Evolutionary conservation across 192 early-diverging fungal genomes (phyloP).

Genomic region (Umbelopsis sp.): DNA sequence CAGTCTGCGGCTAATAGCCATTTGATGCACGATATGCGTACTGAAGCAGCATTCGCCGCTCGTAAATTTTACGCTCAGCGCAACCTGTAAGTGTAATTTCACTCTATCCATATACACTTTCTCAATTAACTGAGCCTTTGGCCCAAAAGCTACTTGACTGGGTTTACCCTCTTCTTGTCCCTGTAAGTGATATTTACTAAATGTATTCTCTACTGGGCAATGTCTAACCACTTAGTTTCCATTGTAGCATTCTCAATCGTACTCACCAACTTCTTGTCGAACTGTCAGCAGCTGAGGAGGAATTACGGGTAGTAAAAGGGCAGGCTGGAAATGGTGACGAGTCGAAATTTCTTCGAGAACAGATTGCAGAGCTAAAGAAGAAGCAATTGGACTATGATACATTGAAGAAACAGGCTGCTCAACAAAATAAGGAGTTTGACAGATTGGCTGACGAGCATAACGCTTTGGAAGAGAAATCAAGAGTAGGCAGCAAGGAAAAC

Average conservation of each 20-base stretch:
- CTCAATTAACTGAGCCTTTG: no score
- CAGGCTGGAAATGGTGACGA: slow-evolving; percentile 20
- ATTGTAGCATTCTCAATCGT: slow-evolving; percentile 52
- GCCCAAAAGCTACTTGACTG: slow-evolving; percentile 58
- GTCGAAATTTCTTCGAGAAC: slow-evolving; percentile 11
- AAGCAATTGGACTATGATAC: slow-evolving; percentile 31
- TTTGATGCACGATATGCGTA: slow-evolving; percentile 35
- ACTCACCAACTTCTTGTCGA: slow-evolving; percentile 54
- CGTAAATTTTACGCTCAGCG: slow-evolving; percentile 61
- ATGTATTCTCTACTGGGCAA: not conserved
- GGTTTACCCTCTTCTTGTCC: slow-evolving; percentile 62
- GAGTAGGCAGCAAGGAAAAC: slow-evolving; percentile 21
- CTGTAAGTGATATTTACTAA: slow-evolving; percentile 34
- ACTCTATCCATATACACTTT: no score
- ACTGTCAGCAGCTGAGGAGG: slow-evolving; percentile 53
- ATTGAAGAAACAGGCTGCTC: slow-evolving; percentile 29
- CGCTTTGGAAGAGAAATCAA: slow-evolving; percentile 7
- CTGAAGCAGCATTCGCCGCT: slow-evolving; percentile 41
- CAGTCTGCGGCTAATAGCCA: slow-evolving; percentile 4
- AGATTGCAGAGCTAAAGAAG: slow-evolving; percentile 24
- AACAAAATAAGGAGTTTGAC: slow-evolving; percentile 28
- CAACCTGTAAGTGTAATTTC: slow-evolving; percentile 55
- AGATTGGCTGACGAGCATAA: slow-evolving; percentile 28
- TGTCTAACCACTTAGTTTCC: not conserved
- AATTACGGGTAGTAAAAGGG: slow-evolving; percentile 17